These are phyloP conservation scores for Leucosporidium creatinivorum DNA, from an alignment of 768 basidiomycete genomes.

Conservation along the genomic window DNA sequence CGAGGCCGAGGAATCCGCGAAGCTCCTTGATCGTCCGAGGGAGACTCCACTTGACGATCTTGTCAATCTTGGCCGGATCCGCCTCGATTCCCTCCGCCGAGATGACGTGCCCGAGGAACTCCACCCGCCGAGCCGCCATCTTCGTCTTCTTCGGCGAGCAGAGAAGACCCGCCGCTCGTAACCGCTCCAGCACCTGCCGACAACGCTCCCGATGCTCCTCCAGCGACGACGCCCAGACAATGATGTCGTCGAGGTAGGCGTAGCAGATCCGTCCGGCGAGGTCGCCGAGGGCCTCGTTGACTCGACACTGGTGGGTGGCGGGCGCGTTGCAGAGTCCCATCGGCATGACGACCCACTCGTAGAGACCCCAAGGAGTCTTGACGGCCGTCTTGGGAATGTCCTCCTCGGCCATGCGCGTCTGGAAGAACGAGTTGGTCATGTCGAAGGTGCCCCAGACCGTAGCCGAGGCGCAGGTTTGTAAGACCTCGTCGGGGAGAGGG, in stretches of 20 bases:
- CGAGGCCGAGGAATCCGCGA: slow-evolving; percentile 5
- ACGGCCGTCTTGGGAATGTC: slow-evolving; percentile 31
- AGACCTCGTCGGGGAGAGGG: slow-evolving; percentile 4
- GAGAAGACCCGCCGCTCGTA: slow-evolving; percentile 41
- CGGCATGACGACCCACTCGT: slow-evolving; percentile 25
- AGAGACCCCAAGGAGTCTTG: slow-evolving; percentile 25
- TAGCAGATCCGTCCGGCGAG: slow-evolving; percentile 2
- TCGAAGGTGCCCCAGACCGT: slow-evolving; percentile 23
- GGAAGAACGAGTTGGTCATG: slow-evolving; percentile 27
- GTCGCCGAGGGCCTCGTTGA: slow-evolving; percentile 23
- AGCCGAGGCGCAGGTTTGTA: slow-evolving; percentile 2
- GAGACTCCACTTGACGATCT: neutral
- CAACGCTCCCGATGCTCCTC: slow-evolving; percentile 43
- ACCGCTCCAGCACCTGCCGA: slow-evolving; percentile 40
- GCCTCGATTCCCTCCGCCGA: slow-evolving; percentile 4
- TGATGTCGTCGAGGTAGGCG: slow-evolving; percentile 44
- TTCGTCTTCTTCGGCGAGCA: slow-evolving; percentile 11
- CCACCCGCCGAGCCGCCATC: neutral
- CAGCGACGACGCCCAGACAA: slow-evolving; percentile 44
- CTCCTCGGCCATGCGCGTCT: slow-evolving; percentile 13
- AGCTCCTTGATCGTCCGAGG: slow-evolving; percentile 3
- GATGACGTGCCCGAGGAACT: slow-evolving; percentile 20
- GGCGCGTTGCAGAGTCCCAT: slow-evolving; percentile 31
- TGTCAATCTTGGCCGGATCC: slow-evolving; percentile 5
- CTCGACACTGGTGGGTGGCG: slow-evolving; percentile 24